These are phyloP conservation scores for Eremomyces bilateralis DNA, from an alignment of 495 filamentous ascomycete species.

Conservation along the genomic window DNA sequence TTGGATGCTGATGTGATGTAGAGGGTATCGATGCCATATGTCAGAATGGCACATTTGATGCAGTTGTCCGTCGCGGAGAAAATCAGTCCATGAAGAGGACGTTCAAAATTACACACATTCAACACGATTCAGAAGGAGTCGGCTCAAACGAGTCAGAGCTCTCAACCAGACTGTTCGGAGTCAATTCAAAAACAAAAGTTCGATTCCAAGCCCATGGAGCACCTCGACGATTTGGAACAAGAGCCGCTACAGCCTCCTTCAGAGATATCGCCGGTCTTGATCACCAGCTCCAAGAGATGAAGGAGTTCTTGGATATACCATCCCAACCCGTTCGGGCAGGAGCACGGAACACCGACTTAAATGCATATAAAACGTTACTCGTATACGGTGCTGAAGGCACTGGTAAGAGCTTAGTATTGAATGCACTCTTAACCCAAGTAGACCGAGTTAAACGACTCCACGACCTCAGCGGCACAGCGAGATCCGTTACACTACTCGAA, in stretches of 20 bases:
- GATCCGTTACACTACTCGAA: constrained; percentile 29
- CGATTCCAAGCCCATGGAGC: constrained; percentile 16
- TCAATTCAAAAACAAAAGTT: too few relatives aligned
- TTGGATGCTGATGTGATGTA: neutral
- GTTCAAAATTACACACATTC: too few relatives aligned
- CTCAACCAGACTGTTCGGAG: too few relatives aligned
- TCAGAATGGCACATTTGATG: too few relatives aligned
- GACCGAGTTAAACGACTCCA: constrained; percentile 49
- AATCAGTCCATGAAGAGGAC: too few relatives aligned
- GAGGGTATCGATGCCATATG: neutral
- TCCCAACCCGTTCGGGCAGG: constrained; percentile 29
- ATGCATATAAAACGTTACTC: constrained; percentile 27
- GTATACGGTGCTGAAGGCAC: constrained; percentile 69
- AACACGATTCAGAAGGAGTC: too few relatives aligned
- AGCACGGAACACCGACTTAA: constrained; percentile 19
- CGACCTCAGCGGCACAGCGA: constrained; percentile 21
- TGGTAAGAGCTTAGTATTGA: constrained; percentile 53
- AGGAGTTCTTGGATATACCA: constrained; percentile 40
- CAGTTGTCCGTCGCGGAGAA: too few relatives aligned
- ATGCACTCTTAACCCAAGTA: constrained; percentile 38
- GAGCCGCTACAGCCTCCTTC: too few relatives aligned
- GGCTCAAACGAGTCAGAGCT: too few relatives aligned
- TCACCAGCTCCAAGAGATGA: constrained; percentile 39
- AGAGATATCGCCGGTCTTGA: constrained; percentile 39
- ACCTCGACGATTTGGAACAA: too few relatives aligned